Evolutionary conservation across 2,329 filamentous ascomycete genomes (phyloP).

Genomic region (Epichloe elymi): DNA sequence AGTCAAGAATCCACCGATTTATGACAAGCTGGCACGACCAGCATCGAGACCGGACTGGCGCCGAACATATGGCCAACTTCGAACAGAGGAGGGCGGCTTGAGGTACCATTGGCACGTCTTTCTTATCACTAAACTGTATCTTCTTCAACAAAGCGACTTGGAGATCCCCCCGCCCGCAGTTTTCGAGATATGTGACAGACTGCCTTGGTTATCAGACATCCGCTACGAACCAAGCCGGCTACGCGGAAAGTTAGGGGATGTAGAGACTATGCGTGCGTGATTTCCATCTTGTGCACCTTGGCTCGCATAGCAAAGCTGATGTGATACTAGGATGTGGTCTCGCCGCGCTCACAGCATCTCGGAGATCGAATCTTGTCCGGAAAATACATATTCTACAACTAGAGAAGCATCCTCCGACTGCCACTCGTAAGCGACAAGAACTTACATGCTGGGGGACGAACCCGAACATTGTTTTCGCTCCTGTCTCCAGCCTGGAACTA

Average conservation of each 20-base stretch:
- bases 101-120: neutral
- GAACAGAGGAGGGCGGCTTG: neutral
- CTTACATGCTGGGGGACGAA: neutral
- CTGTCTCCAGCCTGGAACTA: neutral
- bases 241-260: neutral
- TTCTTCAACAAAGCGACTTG: neutral
- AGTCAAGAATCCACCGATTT: neutral
- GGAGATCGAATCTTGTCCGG: neutral
- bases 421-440: neutral
- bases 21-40: neutral
- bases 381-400: neutral
- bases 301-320: neutral
- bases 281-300: neutral
- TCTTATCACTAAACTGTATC: neutral
- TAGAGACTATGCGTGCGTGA: neutral
- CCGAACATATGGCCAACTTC: neutral
- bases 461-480: neutral
- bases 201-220: neutral
- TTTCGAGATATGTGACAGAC: neutral
- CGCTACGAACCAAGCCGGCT: neutral
- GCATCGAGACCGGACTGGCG: neutral
- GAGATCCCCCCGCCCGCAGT: neutral
- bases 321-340: neutral
- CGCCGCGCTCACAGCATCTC: neutral
- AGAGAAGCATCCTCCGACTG: neutral